These are phyloP conservation scores for Tylopilus rubrobrunneus DNA, from an alignment of 768 basidiomycete species.

Conservation along the genomic window DNA sequence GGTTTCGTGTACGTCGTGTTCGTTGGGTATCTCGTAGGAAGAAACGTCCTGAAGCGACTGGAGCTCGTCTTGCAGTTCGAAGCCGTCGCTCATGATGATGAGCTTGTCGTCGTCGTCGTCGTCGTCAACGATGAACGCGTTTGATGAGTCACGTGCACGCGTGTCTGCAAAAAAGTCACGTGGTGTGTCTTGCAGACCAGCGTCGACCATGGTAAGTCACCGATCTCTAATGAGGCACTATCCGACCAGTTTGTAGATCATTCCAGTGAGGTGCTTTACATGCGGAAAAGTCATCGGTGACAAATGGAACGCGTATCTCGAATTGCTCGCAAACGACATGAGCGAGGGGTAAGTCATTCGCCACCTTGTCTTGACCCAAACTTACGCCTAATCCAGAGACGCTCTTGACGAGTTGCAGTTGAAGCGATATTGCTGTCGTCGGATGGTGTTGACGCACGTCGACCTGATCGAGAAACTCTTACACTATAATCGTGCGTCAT, in stretches of 20 bases:
- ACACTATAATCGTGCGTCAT: conserved; percentile 81
- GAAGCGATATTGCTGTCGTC: conserved; percentile 92
- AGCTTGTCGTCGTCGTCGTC: conserved; percentile 6
- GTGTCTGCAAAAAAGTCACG: conserved; percentile 4
- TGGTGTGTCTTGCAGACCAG: conserved; percentile 1
- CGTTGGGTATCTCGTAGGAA: conserved; percentile 63
- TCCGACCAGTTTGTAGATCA: conserved; percentile 56
- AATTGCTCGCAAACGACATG: conserved; percentile 73
- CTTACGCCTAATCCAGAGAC: conserved; percentile 48
- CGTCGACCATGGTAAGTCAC: conserved; percentile 24
- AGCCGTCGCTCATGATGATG: conserved; percentile 38
- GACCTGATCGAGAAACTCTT: conserved; percentile 96
- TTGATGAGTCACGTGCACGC: conserved; percentile 25
- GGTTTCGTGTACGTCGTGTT: conserved; percentile 58
- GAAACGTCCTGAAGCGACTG: conserved; percentile 57
- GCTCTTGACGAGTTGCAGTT: conserved; percentile 86
- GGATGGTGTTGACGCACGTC: conserved; percentile 97
- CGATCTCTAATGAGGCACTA: background rate
- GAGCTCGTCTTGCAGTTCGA: conserved; percentile 79
- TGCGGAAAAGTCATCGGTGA: conserved; percentile 97
- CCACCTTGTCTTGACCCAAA: background rate
- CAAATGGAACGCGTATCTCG: conserved; percentile 89
- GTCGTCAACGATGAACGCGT: conserved; percentile 8
- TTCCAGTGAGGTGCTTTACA: conserved; percentile 93
- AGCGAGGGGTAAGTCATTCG: conserved; percentile 76